Evolutionary conservation across 495 filamentous ascomycete genomes (phyloP), one percentile per base, ranked within the genome.

Genomic region (Penicillium cataractarum): DNA sequence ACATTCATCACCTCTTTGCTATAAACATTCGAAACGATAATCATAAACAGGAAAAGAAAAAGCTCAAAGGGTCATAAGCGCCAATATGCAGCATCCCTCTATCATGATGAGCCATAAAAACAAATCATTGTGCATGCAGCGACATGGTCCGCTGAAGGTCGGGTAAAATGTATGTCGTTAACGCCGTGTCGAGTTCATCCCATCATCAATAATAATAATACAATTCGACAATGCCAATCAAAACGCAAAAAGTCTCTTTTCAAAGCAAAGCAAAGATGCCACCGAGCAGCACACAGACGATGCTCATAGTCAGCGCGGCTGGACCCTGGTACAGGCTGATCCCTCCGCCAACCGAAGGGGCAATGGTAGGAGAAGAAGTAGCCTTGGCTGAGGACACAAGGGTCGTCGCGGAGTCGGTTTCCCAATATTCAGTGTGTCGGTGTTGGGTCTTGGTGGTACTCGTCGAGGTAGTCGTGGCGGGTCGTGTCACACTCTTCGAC

Each of bases 151-250:
- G 24, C 35, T 35, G 27, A 12, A 61, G 55, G 51, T 59, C 31
- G 57, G 40, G 52, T 58, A 60, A 58, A 61, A 67, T 55, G 54
- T 40, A 49, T 54, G 49, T 58, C 55, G 40, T 58, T 19, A 71
- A 63, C 69, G 61, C 67, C 69, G 33, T 65, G 55, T 61, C 31
- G 48, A 57, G 49, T 37, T 55, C 66, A 62, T 68, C 32, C 51
- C 46, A 62, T 68, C 69, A 44, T 69, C 22, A 61, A 48, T 12
- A 19, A 52, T 71, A 73, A 65, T 65, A 62, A 64, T 73, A 73
- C 68, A 73, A 44, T 37, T 56, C 39, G 55, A 44, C 55, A 55
- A 57, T 59, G 60, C 22, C 27, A 12, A 44, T 21, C 0, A 44
- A 46, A 24, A 46, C 7, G 17, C 5, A 31, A 21, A 17, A 12